Conservation (phyloP, 805 yeast species). For the Wickerhamiella lipophila region DNA sequence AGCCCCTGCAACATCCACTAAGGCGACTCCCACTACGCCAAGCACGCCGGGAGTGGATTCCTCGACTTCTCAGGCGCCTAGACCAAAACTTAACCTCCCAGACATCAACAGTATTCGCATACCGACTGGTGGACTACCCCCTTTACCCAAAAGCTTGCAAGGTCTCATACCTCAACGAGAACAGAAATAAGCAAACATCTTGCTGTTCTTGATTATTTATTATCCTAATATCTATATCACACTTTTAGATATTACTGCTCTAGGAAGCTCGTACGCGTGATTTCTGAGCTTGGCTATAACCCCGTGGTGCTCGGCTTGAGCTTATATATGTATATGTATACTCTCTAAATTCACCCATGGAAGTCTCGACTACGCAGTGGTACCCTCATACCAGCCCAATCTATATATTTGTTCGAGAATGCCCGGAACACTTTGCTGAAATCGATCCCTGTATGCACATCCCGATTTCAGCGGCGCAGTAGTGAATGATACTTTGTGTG, state of each 20-base stretch:
- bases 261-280: too few relatives aligned
- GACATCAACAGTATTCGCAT: slow-evolving; percentile 13
- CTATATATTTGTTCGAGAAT: neutral
- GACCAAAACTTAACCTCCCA: slow-evolving; percentile 13
- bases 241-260: too few relatives aligned
- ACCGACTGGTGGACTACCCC: slow-evolving; percentile 16
- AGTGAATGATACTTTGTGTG: neutral
- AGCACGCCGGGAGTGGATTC: neutral
- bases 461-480: neutral
- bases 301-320: too few relatives aligned
- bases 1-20: neutral
- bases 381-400: too few relatives aligned
- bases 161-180: neutral
- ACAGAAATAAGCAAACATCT: neutral
- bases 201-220: neutral
- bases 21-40: neutral
- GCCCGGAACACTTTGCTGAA: neutral
- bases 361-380: too few relatives aligned
- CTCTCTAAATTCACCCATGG: too few relatives aligned
- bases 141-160: slow-evolving; percentile 16
- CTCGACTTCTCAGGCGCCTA: neutral
- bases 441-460: neutral
- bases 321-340: too few relatives aligned
- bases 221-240: neutral
- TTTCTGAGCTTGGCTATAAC: too few relatives aligned